A percentile compares a stretch with the other conserved stretches of the same genome.
Conservation (phyloP, 345 rosid genomes). For the Hibiscus tridactylites region DNA sequence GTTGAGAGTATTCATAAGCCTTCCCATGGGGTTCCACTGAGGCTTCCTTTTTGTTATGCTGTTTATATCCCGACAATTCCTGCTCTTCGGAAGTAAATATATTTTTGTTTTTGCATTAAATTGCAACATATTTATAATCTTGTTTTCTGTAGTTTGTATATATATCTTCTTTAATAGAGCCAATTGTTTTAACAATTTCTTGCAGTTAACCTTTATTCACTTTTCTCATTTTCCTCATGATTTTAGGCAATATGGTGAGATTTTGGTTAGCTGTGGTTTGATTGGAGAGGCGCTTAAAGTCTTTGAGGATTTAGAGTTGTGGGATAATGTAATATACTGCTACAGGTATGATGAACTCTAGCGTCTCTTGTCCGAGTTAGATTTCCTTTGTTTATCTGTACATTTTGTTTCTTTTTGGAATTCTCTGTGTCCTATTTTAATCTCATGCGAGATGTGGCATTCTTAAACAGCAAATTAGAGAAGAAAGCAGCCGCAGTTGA, state of each 20-base stretch:
- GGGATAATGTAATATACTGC: slow-evolving; percentile 86
- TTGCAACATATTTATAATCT: neutral
- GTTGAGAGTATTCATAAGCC: slow-evolving; percentile 48
- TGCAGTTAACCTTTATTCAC: slow-evolving; percentile 1
- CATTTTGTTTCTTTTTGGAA: neutral
- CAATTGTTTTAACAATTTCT: neutral
- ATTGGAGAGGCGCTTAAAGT: slow-evolving; percentile 79
- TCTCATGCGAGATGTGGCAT: slow-evolving; percentile 9
- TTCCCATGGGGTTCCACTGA: slow-evolving; percentile 44
- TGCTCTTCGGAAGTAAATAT: slow-evolving; percentile 65
- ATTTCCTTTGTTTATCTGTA: neutral
- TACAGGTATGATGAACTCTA: slow-evolving; percentile 49
- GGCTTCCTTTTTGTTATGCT: slow-evolving; percentile 58
- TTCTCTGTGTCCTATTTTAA: slow-evolving; percentile 2
- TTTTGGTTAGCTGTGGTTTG: slow-evolving; percentile 76
- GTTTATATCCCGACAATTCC: slow-evolving; percentile 61
- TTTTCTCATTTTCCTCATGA: neutral
- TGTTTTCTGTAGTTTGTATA: neutral
- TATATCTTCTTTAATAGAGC: neutral
- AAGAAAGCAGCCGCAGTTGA: slow-evolving; percentile 93
- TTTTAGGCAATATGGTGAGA: slow-evolving; percentile 81
- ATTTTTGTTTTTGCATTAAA: neutral
- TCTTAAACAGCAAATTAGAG: slow-evolving; percentile 52
- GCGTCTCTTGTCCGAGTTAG: neutral
- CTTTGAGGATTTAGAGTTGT: slow-evolving; percentile 78